phyloP scores from a whole-genome alignment of 2,329 filamentous ascomycete species.

The Rhexocercosporidium sp. region DNA sequence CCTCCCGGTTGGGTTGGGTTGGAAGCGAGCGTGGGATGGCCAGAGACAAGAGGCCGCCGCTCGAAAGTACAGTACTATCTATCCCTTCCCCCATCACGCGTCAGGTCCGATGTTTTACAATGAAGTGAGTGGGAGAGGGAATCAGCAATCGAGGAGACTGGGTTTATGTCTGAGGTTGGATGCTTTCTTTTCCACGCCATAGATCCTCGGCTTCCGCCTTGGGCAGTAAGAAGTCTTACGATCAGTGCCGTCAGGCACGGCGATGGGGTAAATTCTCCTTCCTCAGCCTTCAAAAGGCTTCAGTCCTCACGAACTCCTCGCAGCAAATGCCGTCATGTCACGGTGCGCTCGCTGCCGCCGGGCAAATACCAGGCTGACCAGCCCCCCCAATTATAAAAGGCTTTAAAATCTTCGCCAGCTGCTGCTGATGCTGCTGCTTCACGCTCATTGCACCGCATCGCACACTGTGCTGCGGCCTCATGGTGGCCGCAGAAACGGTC shows the following conservation, averaged over 20 bases:
- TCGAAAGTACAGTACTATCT: too few relatives aligned
- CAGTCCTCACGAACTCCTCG: too few relatives aligned
- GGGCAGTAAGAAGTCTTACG: conserved; percentile 9
- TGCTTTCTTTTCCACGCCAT: not conserved
- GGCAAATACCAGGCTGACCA: not conserved
- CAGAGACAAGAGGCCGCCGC: conserved; percentile 13
- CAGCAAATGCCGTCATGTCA: conserved; percentile 5
- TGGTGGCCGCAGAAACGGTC: conserved; percentile 11
- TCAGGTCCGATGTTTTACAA: conserved; percentile 9
- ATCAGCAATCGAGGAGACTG: not conserved
- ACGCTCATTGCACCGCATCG: conserved; percentile 5
- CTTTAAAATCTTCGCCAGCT: not conserved
- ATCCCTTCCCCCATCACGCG: not conserved
- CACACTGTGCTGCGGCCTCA: conserved; percentile 6
- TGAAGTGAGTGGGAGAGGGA: conserved; percentile 9
- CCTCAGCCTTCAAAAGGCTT: not conserved
- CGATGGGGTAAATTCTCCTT: not conserved
- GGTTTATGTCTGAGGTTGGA: not conserved
- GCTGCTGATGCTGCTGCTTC: conserved; percentile 1
- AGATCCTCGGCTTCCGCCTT: conserved; percentile 1
- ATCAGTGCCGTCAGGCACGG: not conserved
- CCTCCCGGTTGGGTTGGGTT: too few relatives aligned
- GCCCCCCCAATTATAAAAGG: not conserved
- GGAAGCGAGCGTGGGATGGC: not conserved
- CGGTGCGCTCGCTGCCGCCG: not conserved